phyloP scores from a whole-genome alignment of 768 basidiomycete genomes.

The Tylopilus subfusipes region DNA sequence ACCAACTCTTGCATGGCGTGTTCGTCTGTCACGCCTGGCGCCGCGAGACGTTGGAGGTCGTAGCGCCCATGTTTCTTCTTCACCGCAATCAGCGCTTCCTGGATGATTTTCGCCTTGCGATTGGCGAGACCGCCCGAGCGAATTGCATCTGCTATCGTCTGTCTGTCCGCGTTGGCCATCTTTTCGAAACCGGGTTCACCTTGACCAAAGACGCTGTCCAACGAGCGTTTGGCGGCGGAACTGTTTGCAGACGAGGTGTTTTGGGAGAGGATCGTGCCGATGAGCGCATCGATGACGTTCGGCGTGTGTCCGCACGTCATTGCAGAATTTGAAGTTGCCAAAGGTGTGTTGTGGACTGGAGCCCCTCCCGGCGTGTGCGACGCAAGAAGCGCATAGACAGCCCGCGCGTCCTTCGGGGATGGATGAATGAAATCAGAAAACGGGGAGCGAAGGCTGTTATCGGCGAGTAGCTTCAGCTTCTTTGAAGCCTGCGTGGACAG shows the following conservation, averaged over 20 bases:
- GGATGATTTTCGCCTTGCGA: conserved; percentile 55
- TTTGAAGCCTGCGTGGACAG: conserved; percentile 31
- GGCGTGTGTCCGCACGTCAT: conserved; percentile 44
- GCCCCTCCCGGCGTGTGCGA: conserved; percentile 35
- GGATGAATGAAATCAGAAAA: conserved; percentile 46
- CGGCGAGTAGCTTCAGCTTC: conserved; percentile 48
- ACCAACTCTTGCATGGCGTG: conserved; percentile 57
- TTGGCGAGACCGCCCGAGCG: conserved; percentile 55
- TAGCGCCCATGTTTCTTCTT: conserved; percentile 47
- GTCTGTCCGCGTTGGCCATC: conserved; percentile 42
- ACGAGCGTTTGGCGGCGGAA: conserved; percentile 44
- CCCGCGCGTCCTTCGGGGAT: conserved; percentile 39
- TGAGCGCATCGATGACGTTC: conserved; percentile 56
- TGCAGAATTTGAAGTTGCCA: conserved; percentile 36
- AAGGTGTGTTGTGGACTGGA: conserved; percentile 27
- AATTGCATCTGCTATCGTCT: conserved; percentile 47
- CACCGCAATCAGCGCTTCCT: conserved; percentile 42
- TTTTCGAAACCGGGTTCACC: conserved; percentile 44
- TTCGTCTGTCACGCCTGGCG: conserved; percentile 36
- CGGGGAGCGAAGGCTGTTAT: conserved; percentile 42
- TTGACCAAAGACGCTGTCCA: conserved; percentile 48
- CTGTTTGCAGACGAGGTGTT: conserved; percentile 53
- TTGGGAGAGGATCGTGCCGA: conserved; percentile 58
- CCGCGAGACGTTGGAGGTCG: conserved; percentile 53
- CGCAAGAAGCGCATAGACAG: conserved; percentile 41